Evolutionary conservation across 352 stramenopile genomes (phyloP), one percentile per base, ranked within the genome.

Genomic region (Pythium sp.): DNA sequence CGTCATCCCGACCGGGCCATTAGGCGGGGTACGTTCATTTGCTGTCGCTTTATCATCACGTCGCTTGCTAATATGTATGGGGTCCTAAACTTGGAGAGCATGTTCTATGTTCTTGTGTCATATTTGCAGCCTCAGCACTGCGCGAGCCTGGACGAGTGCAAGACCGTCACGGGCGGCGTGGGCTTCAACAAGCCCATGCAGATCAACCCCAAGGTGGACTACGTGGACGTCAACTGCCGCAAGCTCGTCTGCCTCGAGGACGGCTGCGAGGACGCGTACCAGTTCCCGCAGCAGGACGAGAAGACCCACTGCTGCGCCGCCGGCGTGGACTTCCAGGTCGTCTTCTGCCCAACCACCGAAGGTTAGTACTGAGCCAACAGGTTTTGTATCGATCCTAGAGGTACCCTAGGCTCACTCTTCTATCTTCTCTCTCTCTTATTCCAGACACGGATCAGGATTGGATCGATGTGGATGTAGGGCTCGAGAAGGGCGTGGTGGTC

Each of bases 161-260:
- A 87, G 72, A 5, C 36, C 18, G 14, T 78, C 55, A 91, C 85
- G 1, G 72, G 73, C 15, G 78, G 83, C 57, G 68, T 71, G n/a
- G 81, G 85, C 22, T 93, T 82, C 78, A 93, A 93, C 67, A 71
- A 76, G 15, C 68, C 85, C 20, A 86, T 93, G 81, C 72, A 85
- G 69, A 87, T 92, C 62, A 66, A 71, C 2, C 81, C 81, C 8
- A 56, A 38, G 14, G 66, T 58, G 28, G 14, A 53, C 14, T 43
- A 59, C 28, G 54, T 20, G 3, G 41, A 62, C 12, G 63, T 64
- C 26, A 71, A 70, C 34, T 92, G 83, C 70, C 26, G 41, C 0
- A 74, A 79, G 5, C 69, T 92, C 70, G 77, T 77, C 7, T 93
- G 86, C 65, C 69, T 87, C 2, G 47, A 62, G 4, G 76, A 85